Conservation (phyloP, 208 protist species). For the Leishmania braziliensis region DNA sequence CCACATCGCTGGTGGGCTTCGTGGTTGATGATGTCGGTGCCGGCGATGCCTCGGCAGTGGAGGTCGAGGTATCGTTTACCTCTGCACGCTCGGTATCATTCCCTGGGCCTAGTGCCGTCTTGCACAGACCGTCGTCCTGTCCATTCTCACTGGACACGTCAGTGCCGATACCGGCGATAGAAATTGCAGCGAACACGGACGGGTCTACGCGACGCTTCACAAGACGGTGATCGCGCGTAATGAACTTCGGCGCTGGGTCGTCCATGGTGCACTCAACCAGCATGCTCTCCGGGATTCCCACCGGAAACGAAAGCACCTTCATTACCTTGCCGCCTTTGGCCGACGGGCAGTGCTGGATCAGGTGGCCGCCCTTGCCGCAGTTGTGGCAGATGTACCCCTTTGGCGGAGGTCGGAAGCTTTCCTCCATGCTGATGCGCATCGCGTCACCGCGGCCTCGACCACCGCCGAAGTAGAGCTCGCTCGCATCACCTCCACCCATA, state of each 20-base stretch:
- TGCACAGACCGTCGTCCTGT: neutral
- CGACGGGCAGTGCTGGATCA: conserved; percentile 85
- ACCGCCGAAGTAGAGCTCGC: conserved; percentile 12
- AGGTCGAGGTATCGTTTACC: neutral
- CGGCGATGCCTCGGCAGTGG: neutral
- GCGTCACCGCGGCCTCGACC: conserved; percentile 28
- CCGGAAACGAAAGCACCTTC: conserved; percentile 73
- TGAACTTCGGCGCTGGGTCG: conserved; percentile 88
- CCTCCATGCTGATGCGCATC: conserved; percentile 38
- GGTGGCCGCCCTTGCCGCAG: conserved; percentile 84
- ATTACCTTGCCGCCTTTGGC: conserved; percentile 52
- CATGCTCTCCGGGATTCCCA: conserved; percentile 88
- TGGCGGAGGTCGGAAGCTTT: conserved; percentile 71
- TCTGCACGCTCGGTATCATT: neutral
- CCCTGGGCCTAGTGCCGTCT: neutral
- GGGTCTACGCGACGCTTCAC: conserved; percentile 80
- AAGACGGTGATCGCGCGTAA: conserved; percentile 76
- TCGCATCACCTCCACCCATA: conserved; percentile 1
- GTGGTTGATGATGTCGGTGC: conserved; percentile 5
- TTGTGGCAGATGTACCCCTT: conserved; percentile 89
- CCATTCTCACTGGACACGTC: neutral
- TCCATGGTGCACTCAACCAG: conserved; percentile 87
- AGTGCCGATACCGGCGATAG: conserved; percentile 8
- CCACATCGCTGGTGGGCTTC: neutral
- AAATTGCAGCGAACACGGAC: conserved; percentile 54